phyloP scores from a whole-genome alignment of 257 asterid genomes.

The Rauvolfia tetraphylla region DNA sequence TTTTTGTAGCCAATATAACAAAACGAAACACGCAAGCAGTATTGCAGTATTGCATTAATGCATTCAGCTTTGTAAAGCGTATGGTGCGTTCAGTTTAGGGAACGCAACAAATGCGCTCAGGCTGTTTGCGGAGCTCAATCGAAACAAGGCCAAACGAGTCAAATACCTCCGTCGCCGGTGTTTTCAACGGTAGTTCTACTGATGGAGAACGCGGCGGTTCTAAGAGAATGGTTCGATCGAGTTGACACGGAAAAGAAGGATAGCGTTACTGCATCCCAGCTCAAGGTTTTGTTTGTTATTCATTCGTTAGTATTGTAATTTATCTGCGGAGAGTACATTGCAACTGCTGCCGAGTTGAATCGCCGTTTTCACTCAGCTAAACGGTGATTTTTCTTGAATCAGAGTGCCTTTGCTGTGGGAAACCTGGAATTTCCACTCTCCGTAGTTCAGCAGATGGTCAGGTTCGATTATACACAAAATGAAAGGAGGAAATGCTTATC shows the following conservation, averaged over 20 bases:
- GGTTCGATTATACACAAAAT: conserved; percentile 25
- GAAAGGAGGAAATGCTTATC: background rate
- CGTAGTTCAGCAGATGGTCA: conserved; percentile 85
- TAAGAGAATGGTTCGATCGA: conserved; percentile 73
- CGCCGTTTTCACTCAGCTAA: background rate
- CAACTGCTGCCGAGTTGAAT: background rate
- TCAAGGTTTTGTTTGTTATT: conserved; percentile 42
- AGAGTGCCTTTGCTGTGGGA: conserved; percentile 68
- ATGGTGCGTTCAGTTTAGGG: too few species aligned
- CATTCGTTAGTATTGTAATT: background rate
- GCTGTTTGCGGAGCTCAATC: too few species aligned
- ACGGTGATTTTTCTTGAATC: conserved; percentile 7
- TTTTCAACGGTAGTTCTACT: background rate
- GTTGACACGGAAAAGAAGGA: conserved; percentile 69
- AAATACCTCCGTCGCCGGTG: too few species aligned
- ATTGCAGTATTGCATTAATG: too few species aligned
- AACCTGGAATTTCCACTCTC: conserved; percentile 61
- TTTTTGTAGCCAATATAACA: too few species aligned
- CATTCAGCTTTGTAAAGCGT: too few species aligned
- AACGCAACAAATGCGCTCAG: too few species aligned
- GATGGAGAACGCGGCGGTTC: conserved; percentile 54
- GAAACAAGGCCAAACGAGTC: too few species aligned
- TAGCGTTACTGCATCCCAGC: conserved; percentile 62
- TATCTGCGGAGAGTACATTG: background rate
- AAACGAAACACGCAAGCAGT: too few species aligned